Conservation (phyloP, 1,139 yeast species). For the Saccharomyces pastorianus region DNA sequence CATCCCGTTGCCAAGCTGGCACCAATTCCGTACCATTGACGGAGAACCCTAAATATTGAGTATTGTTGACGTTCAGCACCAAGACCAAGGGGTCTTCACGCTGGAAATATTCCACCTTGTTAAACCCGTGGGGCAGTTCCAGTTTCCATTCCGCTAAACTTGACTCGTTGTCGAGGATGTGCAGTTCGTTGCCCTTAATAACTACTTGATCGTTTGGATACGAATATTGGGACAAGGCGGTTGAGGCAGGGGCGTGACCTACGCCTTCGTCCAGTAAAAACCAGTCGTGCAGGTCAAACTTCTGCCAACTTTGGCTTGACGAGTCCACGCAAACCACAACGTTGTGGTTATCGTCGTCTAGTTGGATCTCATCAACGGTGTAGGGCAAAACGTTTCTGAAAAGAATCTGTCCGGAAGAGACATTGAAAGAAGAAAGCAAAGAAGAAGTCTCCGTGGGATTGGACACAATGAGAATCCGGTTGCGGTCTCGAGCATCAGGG, state of each 20-base stretch:
- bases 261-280: not conserved
- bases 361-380: not conserved
- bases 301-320: not conserved
- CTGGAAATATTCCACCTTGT: slow-evolving; percentile 9
- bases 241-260: not conserved
- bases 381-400: not conserved
- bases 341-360: not conserved
- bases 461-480: not conserved
- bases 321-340: not conserved
- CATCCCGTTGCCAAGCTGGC: slow-evolving; percentile 41
- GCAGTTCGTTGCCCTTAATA: slow-evolving; percentile 1
- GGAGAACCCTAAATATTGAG: slow-evolving; percentile 1
- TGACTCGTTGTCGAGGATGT: slow-evolving; percentile 9
- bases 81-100: slow-evolving; percentile 5
- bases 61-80: not conserved
- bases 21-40: slow-evolving; percentile 22
- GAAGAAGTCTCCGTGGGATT: not conserved
- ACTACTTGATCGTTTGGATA: not conserved
- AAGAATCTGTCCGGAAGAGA: not conserved
- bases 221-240: not conserved
- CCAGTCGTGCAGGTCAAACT: not conserved
- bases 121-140: slow-evolving; percentile 12
- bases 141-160: slow-evolving; percentile 8
- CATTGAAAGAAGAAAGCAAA: not conserved
- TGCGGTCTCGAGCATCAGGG: not conserved